Base-by-base conservation (phyloP, 164 flowering plant species). In the Magnolia sinica region DNA sequence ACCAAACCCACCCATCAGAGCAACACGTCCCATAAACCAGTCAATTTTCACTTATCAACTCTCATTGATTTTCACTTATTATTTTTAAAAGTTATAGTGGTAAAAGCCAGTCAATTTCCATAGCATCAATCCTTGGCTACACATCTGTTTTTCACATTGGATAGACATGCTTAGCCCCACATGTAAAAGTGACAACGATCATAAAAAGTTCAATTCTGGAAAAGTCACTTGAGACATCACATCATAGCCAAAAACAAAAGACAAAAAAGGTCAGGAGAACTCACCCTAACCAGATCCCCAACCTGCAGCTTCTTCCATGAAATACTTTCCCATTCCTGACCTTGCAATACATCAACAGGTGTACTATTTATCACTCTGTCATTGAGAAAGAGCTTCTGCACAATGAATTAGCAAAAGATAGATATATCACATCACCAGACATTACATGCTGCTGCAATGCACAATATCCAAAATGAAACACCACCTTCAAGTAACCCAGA, bases 281-380 rank as follows among this genome's bases (percentile, higher is more conserved):
- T 90, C 82, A 96, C 99, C 84, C 82, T 88, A 58, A 94, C 85
- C 83, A 96, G 88, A 75, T 96, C 98, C 72, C 98, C 99, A 89
- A 91, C 99, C 79, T 94, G 98, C 74, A 96, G 81, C 86, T 85
- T 92, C 86, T 86, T 96, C 99, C 99, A 96, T 11, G 97, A 90
- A 67, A 87, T 82, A 76, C 61, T 70, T 80, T 81, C 91, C 99
- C 99, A 96, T 79, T 72, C 87, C 73, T 88, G 86, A 80, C 85
- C 97, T 89, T 84, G 97, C 85, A 96, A 79, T 64, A 94, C 88
- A 66, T 96, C 99, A 72, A 92, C 65, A 51, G 72, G 78, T 74
- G 88, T 74, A 81, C 88, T 88, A 81, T 96, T 96, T 79, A 96
- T 90, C 37, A 87, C 66, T 92, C 82, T 87, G 78, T 96, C 97